Conservation (phyloP, 2,329 filamentous ascomycete genomes). For the Didymella arachidicola region DNA sequence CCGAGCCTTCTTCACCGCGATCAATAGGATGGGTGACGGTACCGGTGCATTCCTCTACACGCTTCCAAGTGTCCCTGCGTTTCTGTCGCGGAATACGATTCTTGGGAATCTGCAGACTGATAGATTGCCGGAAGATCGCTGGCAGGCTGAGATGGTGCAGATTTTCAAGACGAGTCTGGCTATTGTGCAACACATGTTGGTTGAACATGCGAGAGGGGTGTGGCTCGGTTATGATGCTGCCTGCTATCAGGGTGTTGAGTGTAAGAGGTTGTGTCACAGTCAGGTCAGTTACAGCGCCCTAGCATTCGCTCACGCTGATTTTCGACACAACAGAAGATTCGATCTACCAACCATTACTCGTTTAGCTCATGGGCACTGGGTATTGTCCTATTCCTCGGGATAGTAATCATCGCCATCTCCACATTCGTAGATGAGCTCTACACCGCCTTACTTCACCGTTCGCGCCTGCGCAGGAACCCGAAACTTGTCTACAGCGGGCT, state of each 20-base stretch:
- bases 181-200: not conserved
- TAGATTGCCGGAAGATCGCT: not conserved
- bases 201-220: not conserved
- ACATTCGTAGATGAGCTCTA: not conserved
- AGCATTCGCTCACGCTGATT: not conserved
- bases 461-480: not conserved
- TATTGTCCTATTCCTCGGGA: not conserved
- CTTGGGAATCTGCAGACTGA: not conserved
- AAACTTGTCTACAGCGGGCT: constrained; percentile 5
- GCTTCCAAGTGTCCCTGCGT: not conserved
- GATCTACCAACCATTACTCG: not conserved
- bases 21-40: not conserved
- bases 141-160: not conserved
- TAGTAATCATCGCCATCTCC: not conserved
- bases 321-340: not conserved
- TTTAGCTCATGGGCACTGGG: not conserved
- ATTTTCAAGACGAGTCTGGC: not conserved
- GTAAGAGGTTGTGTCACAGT: not conserved
- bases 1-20: not conserved
- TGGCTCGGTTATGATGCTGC: not conserved
- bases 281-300: not conserved
- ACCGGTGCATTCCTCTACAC: not conserved
- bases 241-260: not conserved
- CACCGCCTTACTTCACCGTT: not conserved
- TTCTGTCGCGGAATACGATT: not conserved